phyloP scores from a whole-genome alignment of 1,284 basidiomycete genomes.

The Takashimella tepidaria region DNA sequence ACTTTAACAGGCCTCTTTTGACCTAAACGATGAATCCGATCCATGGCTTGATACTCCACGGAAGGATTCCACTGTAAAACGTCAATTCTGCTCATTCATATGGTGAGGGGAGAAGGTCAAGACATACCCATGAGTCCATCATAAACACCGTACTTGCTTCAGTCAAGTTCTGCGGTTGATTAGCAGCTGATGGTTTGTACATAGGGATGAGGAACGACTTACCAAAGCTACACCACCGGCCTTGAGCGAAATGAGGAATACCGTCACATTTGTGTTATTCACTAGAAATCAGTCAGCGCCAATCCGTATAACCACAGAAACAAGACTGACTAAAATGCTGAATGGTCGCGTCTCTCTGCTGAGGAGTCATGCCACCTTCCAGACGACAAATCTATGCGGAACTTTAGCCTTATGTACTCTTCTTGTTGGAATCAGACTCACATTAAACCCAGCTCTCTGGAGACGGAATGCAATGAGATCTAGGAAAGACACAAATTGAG shows the following conservation, averaged over 20 bases:
- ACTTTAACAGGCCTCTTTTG: slow-evolving; percentile 89
- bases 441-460: slow-evolving; percentile 83
- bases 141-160: slow-evolving; percentile 87
- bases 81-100: not conserved
- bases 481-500: slow-evolving; percentile 45
- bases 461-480: slow-evolving; percentile 88
- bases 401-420: no score
- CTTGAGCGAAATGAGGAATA: slow-evolving; percentile 91
- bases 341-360: slow-evolving; percentile 90
- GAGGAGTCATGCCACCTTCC: slow-evolving; percentile 95
- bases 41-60: slow-evolving; percentile 71
- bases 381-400: slow-evolving; percentile 80
- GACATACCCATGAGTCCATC: slow-evolving; percentile 45
- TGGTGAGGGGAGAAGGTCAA: not conserved
- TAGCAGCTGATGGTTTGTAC: slow-evolving; percentile 1
- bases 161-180: slow-evolving; percentile 65
- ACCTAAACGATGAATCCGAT: slow-evolving; percentile 73
- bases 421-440: slow-evolving; percentile 43
- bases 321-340: slow-evolving; percentile 75
- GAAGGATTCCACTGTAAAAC: slow-evolving; percentile 66
- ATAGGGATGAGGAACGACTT: not conserved
- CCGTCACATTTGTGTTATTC: slow-evolving; percentile 89
- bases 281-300: slow-evolving; percentile 52
- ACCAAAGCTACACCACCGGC: slow-evolving; percentile 82
- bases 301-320: not conserved